These are phyloP conservation scores for Ogataea nonfermentans DNA, from an alignment of 805 yeast genomes.

Conservation along the genomic window DNA sequence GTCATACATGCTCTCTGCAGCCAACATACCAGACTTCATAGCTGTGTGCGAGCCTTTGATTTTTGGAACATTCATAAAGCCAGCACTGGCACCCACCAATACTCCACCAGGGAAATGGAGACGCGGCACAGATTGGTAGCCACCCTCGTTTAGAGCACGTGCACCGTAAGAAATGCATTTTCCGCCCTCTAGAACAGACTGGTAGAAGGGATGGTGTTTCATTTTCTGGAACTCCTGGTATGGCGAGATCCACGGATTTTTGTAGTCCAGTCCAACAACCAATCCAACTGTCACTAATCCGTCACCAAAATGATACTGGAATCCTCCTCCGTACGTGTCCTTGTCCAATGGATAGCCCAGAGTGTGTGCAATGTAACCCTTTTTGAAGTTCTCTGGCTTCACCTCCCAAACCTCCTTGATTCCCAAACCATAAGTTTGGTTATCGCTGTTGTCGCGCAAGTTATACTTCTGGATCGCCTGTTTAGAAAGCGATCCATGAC, in stretches of 20 bases:
- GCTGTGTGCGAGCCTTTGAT: constrained; percentile 98
- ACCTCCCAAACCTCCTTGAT: constrained; percentile 98
- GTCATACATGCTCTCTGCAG: constrained; percentile 77
- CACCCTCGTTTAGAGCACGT: constrained; percentile 96
- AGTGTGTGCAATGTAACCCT: constrained; percentile 81
- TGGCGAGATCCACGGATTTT: constrained; percentile 93
- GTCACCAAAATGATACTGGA: constrained; percentile 95
- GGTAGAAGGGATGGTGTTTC: constrained; percentile 88
- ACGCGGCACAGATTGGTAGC: constrained; percentile 88
- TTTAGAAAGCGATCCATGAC: constrained; percentile 91
- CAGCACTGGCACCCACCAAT: constrained; percentile 93
- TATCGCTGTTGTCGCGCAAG: constrained; percentile 59
- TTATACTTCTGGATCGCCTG: constrained; percentile 66
- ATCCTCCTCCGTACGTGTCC: constrained; percentile 92
- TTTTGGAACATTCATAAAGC: constrained; percentile 95
- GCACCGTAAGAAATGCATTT: constrained; percentile 94
- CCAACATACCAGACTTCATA: constrained; percentile 91
- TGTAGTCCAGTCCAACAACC: constrained; percentile 93
- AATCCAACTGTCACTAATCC: constrained; percentile 87
- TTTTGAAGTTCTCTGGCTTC: constrained; percentile 70
- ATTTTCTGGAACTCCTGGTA: constrained; percentile 92
- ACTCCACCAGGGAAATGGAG: constrained; percentile 95
- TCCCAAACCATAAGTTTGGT: constrained; percentile 95
- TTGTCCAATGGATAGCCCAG: constrained; percentile 82
- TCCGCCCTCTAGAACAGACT: constrained; percentile 76